Percentiles rank a stretch among this genome's conserved stretches.
These are phyloP conservation scores for Wallemia hederae DNA, from an alignment of 1,284 basidiomycete species.

Conservation along the genomic window DNA sequence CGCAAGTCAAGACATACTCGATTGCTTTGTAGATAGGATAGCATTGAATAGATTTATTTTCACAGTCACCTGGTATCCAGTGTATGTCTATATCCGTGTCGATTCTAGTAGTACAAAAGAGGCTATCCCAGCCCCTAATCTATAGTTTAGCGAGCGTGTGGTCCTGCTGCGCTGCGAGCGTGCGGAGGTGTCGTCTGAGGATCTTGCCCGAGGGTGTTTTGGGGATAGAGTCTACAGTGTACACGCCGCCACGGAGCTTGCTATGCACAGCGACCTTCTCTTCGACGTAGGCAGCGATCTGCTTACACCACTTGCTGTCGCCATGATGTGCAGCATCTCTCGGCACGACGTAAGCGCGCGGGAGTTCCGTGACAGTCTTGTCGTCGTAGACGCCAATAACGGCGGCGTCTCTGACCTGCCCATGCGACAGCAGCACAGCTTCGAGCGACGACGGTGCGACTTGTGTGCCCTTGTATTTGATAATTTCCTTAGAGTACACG, in stretches of 20 bases:
- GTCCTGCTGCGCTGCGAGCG: no score
- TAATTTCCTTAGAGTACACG: slow-evolving; percentile 28
- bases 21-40: no score
- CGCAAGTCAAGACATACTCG: no score
- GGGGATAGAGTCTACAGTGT: slow-evolving; percentile 8
- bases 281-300: slow-evolving; percentile 13
- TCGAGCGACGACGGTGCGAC: slow-evolving; percentile 59
- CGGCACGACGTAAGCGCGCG: slow-evolving; percentile 16
- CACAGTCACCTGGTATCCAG: no score
- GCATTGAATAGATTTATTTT: no score
- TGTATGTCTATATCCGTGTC: no score
- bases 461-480: slow-evolving; percentile 51
- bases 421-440: slow-evolving; percentile 36
- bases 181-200: no score
- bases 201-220: slow-evolving; percentile 3
- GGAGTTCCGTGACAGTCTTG: slow-evolving; percentile 40
- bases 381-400: slow-evolving; percentile 36
- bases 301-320: not conserved
- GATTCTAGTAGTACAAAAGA: no score
- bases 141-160: no score
- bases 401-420: slow-evolving; percentile 36
- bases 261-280: slow-evolving; percentile 15
- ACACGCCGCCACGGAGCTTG: slow-evolving; percentile 13
- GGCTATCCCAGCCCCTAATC: no score
- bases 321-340: no score